Conservation (phyloP, 2,329 filamentous ascomycete genomes). For the Alternaria hordeiaustralica region DNA sequence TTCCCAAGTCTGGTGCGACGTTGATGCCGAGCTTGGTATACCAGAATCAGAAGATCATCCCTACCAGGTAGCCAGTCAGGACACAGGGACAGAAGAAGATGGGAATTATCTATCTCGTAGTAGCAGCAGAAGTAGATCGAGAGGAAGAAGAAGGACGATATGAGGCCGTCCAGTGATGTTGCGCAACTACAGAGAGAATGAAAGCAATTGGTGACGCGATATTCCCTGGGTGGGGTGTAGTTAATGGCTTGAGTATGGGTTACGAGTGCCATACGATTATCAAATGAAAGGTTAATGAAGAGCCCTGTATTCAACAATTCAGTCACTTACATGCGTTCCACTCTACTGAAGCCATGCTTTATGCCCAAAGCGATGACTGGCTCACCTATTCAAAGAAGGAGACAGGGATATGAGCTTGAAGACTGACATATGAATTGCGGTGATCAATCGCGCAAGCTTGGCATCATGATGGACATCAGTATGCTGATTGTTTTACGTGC, state of each 20-base stretch:
- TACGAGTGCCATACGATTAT: neutral
- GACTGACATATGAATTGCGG: neutral
- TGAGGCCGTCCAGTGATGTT: neutral
- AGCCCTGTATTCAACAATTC: rapidly evolving
- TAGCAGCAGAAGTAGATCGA: neutral
- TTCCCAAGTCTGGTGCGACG: neutral
- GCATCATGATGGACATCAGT: neutral
- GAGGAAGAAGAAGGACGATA: neutral
- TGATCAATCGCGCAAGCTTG: neutral
- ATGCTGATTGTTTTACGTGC: neutral
- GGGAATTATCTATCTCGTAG: neutral
- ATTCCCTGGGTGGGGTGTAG: neutral
- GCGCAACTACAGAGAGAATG: neutral
- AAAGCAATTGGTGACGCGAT: neutral
- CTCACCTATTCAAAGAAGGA: neutral
- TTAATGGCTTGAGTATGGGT: neutral
- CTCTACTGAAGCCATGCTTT: neutral
- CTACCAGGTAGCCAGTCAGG: neutral
- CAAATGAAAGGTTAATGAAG: neutral
- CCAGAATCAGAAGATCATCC: neutral
- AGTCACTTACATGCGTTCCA: neutral
- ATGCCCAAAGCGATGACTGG: neutral
- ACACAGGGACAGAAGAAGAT: neutral
- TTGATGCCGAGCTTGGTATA: neutral
- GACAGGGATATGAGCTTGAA: neutral